phyloP scores from a whole-genome alignment of 768 basidiomycete genomes.

The Leccinum barrowsii region DNA sequence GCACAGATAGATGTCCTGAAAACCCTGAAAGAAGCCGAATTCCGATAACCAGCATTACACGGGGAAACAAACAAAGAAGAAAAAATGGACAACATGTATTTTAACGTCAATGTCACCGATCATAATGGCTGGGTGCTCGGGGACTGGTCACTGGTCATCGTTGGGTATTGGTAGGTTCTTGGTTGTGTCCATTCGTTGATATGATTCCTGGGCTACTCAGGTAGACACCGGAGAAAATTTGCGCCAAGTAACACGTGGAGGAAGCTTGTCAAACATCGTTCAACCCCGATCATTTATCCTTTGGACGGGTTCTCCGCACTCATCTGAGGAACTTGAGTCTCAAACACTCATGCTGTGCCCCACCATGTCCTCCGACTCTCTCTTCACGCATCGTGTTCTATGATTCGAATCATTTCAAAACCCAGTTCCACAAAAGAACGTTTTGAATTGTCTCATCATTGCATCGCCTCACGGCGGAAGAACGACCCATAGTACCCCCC shows the following conservation, averaged over 20 bases:
- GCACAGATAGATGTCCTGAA: not conserved
- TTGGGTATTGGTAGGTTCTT: not conserved
- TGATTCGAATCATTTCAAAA: not conserved
- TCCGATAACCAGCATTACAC: not conserved
- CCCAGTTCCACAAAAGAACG: not conserved
- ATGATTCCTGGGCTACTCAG: not conserved
- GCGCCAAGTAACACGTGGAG: conserved; percentile 2
- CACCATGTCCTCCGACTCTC: not conserved
- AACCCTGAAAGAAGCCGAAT: not conserved
- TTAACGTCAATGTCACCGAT: not conserved
- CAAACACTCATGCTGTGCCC: not conserved
- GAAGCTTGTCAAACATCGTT: not conserved
- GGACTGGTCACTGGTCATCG: not conserved
- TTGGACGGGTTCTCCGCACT: not conserved
- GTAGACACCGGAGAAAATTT: not conserved
- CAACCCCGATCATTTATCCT: not conserved
- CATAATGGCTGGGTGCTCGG: not conserved
- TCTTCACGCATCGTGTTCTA: not conserved
- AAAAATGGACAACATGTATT: not conserved
- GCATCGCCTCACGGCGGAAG: not conserved
- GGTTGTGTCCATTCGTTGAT: not conserved
- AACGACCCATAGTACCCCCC: not conserved
- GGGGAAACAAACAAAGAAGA: not conserved
- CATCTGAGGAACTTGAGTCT: not conserved
- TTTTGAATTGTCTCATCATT: not conserved